Conservation (phyloP, 2,329 filamentous ascomycete species). For the Ophiobolus disseminans region DNA sequence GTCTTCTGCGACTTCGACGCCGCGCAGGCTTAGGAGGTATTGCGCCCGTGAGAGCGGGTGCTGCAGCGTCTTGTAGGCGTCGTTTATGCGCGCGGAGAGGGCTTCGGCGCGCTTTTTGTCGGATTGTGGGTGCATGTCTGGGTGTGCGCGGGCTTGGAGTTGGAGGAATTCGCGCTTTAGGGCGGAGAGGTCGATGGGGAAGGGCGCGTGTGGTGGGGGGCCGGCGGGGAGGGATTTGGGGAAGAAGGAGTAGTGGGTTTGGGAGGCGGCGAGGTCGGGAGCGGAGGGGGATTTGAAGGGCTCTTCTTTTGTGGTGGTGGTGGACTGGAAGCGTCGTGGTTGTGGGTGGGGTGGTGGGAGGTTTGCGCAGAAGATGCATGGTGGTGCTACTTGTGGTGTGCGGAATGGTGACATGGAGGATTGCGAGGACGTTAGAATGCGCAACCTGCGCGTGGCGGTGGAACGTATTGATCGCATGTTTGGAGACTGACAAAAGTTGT, state of each 20-base stretch:
- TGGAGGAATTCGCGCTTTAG: conserved; percentile 86
- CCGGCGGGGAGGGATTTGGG: conserved; percentile 77
- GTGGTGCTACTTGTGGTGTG: conserved; percentile 22
- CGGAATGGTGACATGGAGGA: conserved; percentile 17
- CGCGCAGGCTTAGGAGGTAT: conserved; percentile 76
- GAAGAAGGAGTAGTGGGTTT: conserved; percentile 87
- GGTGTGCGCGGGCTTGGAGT: conserved; percentile 79
- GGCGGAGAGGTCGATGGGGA: conserved; percentile 72
- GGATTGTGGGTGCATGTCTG: conserved; percentile 65
- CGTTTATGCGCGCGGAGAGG: conserved; percentile 83
- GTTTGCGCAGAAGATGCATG: conserved; percentile 36
- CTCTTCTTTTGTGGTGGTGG: conserved; percentile 22
- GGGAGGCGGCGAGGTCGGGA: conserved; percentile 13
- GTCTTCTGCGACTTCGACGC: conserved; percentile 79
- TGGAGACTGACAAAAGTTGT: not conserved
- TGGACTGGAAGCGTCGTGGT: conserved; percentile 34
- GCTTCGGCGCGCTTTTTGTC: conserved; percentile 72
- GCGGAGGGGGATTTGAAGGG: conserved; percentile 19
- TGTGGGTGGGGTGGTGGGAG: conserved; percentile 12
- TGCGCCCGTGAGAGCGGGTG: conserved; percentile 85
- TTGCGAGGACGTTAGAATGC: conserved; percentile 27
- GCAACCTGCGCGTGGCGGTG: conserved; percentile 32
- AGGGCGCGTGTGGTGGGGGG: conserved; percentile 78
- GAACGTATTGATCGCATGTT: conserved; percentile 32
- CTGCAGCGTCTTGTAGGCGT: conserved; percentile 84